These are phyloP conservation scores for Lactarius tabidus DNA, from an alignment of 768 basidiomycete species.

Conservation along the genomic window DNA sequence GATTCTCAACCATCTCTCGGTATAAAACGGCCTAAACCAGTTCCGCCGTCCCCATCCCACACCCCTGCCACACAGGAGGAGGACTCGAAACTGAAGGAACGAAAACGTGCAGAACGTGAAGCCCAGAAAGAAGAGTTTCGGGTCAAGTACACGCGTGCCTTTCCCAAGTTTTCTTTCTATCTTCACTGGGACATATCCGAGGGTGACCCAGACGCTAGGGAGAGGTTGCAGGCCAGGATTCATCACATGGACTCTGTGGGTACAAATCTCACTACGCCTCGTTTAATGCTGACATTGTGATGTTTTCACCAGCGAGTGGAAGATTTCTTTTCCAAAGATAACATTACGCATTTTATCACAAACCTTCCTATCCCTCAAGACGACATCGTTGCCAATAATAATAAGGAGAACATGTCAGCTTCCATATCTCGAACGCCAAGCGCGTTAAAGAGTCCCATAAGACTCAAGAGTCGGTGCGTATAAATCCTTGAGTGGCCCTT, in stretches of 20 bases:
- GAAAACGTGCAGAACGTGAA: slow-evolving; percentile 25
- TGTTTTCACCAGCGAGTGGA: slow-evolving; percentile 62
- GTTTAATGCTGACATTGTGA: slow-evolving; percentile 5
- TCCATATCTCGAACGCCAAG: slow-evolving; percentile 28
- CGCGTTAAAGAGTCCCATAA: slow-evolving; percentile 60
- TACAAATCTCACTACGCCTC: not conserved
- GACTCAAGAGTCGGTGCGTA: slow-evolving; percentile 54
- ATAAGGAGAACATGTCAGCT: slow-evolving; percentile 61
- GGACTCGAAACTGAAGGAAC: slow-evolving; percentile 22
- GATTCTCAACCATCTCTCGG: slow-evolving; percentile 23
- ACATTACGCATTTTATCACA: slow-evolving; percentile 81
- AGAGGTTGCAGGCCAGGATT: slow-evolving; percentile 52
- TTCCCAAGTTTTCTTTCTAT: slow-evolving; percentile 71
- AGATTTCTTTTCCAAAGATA: slow-evolving; percentile 79
- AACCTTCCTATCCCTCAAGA: slow-evolving; percentile 40
- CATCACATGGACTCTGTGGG: slow-evolving; percentile 74
- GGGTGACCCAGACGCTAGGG: slow-evolving; percentile 36
- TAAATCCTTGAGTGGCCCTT: not conserved
- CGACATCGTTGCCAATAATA: slow-evolving; percentile 35
- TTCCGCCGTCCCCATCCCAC: slow-evolving; percentile 17
- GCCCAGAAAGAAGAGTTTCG: slow-evolving; percentile 24
- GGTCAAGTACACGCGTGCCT: slow-evolving; percentile 42
- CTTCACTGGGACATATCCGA: slow-evolving; percentile 72
- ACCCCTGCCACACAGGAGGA: slow-evolving; percentile 18
- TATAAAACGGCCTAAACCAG: slow-evolving; percentile 22